These are phyloP conservation scores for Neurospora discreta DNA, from an alignment of 495 filamentous ascomycete species.

Conservation along the genomic window DNA sequence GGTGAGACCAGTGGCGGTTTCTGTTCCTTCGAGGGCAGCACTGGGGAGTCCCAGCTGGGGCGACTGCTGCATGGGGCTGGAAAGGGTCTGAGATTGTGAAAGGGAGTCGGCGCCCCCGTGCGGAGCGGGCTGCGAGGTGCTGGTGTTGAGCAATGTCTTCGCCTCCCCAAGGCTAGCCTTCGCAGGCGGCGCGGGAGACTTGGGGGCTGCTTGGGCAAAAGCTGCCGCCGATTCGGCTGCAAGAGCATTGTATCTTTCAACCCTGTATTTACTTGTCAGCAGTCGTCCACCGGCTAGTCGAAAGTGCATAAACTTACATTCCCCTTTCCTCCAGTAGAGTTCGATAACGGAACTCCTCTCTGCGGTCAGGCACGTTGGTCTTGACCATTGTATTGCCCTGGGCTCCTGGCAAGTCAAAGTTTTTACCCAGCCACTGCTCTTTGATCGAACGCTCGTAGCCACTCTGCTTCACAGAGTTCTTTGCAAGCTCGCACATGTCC, in stretches of 20 bases:
- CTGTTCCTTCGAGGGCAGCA: not conserved
- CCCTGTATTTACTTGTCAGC: conserved; percentile 12
- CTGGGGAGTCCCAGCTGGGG: not conserved
- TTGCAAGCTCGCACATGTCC: conserved; percentile 97
- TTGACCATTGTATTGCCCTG: conserved; percentile 84
- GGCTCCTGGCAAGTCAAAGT: conserved; percentile 62
- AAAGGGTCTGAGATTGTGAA: conserved; percentile 11
- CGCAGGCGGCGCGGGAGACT: conserved; percentile 19
- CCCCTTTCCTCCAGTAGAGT: conserved; percentile 70
- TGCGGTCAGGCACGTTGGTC: conserved; percentile 88
- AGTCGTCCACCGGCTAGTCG: not conserved
- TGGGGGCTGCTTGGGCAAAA: conserved; percentile 1
- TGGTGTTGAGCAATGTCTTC: not conserved
- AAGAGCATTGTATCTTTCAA: conserved; percentile 18
- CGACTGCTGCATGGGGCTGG: conserved; percentile 10
- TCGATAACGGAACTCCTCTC: conserved; percentile 78
- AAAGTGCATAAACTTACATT: conserved; percentile 46
- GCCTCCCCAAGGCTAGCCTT: conserved; percentile 13
- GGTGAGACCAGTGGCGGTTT: not conserved
- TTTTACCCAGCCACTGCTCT: conserved; percentile 74
- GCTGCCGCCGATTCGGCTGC: conserved; percentile 3
- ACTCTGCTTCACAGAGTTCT: conserved; percentile 88
- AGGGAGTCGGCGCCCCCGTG: not conserved
- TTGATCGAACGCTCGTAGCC: conserved; percentile 87
- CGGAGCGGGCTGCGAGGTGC: not conserved